These are phyloP conservation scores for Voacanga thouarsii DNA, from an alignment of 257 asterid genomes.

Conservation along the genomic window DNA sequence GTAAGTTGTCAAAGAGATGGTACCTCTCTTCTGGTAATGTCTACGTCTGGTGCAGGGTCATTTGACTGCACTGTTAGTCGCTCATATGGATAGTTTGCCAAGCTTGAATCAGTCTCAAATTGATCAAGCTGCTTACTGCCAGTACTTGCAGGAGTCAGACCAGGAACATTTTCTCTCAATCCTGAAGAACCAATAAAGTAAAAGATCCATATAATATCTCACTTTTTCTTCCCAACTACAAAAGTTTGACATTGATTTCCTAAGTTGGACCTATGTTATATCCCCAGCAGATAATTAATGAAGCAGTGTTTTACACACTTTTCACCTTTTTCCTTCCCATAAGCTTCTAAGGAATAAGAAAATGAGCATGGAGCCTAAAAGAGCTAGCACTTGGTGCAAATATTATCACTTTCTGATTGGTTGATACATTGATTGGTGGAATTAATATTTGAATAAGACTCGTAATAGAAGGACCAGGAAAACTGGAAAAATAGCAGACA, in stretches of 20 bases:
- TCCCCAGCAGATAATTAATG: background rate
- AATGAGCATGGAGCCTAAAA: background rate
- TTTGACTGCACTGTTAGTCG: conserved; percentile 46
- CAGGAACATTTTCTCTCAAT: background rate
- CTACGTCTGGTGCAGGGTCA: conserved; percentile 59
- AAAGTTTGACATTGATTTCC: background rate
- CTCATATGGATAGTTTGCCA: conserved; percentile 57
- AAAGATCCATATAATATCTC: background rate
- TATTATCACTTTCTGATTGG: no score
- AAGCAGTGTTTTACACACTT: background rate
- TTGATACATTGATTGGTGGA: background rate
- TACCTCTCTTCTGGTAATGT: conserved; percentile 84
- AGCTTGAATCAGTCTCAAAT: conserved; percentile 47
- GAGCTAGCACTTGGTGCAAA: background rate
- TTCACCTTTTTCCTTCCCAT: background rate
- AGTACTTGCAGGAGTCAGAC: conserved; percentile 4
- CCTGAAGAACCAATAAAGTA: conserved; percentile 9
- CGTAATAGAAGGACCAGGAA: background rate
- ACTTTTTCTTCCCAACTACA: background rate
- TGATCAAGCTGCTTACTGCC: conserved; percentile 17
- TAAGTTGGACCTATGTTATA: background rate
- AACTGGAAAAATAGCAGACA: background rate
- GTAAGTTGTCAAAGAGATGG: background rate
- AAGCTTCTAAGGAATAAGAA: background rate
- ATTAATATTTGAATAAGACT: background rate